Evolutionary conservation across 768 basidiomycete genomes (phyloP), one percentile per base, ranked within the genome.

Genomic region (Tulasnella sp.): DNA sequence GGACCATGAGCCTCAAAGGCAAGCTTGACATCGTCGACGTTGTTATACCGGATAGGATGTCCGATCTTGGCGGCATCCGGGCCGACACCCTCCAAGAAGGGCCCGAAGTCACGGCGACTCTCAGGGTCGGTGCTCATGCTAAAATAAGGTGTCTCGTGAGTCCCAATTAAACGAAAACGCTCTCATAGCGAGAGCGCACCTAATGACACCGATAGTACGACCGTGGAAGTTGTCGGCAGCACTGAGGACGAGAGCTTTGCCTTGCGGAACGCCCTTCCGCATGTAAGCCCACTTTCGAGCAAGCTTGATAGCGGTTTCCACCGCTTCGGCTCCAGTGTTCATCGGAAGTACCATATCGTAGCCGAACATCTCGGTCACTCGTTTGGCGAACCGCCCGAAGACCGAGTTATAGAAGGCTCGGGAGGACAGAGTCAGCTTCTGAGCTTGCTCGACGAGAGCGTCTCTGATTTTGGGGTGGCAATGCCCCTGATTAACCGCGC

Each of bases 301-400:
- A 19, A 98, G 85, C 84, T 99, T 99, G 79, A 99, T 80, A n/a
- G 90, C 88, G 0, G 95, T 97, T 83, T 99, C 97, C 70, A 98
- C 97, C 8, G 97, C 97, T 78, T 99, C 97, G 0, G 95, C 95
- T 62, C 96, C 96, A 0, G 96, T 98, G 84, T 99, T 99, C 95
- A 98, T 97, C 29, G 96, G 95, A 9, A 98, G 84, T 1, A 97
- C 94, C 89, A 94, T 95, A 75, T 96, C 95, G 80, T 91, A 98
- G 14, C 89, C 90, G 78, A 96, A 94, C 81, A 91, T 86, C 73
- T 87, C 82, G 1, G 90, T 93, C 73, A 98, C 84, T 79, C 88
- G 86, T 82, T 91, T 85, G 0, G 95, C 94, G 79, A 95, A 99
- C n/a, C 83, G 84, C 0, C 94, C 95, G 76, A 99, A 92, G 75